A percentile compares a stretch with the other conserved stretches of the same genome.
phyloP scores from a whole-genome alignment of 2,329 filamentous ascomycete species.

The Penicillium thymicola region DNA sequence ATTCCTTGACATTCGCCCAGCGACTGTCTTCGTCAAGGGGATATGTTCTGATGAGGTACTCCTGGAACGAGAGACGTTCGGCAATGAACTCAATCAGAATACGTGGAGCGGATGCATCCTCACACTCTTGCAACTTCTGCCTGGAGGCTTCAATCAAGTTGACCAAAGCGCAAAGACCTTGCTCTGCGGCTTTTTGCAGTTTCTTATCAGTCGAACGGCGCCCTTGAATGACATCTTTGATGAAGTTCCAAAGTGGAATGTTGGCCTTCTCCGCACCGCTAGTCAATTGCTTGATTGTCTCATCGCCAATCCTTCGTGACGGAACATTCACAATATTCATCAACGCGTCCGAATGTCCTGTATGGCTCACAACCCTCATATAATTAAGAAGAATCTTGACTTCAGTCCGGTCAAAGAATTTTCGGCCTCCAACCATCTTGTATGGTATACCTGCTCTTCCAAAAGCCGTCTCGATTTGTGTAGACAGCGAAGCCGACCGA shows the following conservation, averaged over 20 bases:
- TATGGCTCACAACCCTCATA: constrained; percentile 77
- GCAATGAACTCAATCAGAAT: constrained; percentile 57
- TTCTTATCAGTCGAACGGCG: constrained; percentile 51
- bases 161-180: constrained; percentile 58
- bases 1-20: constrained; percentile 86
- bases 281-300: constrained; percentile 68
- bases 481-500: constrained; percentile 76
- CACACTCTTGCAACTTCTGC: constrained; percentile 52
- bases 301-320: constrained; percentile 73
- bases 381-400: constrained; percentile 88
- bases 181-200: constrained; percentile 53
- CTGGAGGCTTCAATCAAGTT: constrained; percentile 57
- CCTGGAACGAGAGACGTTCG: constrained; percentile 66
- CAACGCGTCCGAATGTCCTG: constrained; percentile 82
- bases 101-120: constrained; percentile 38
- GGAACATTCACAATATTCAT: constrained; percentile 82
- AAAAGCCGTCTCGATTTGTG: constrained; percentile 79
- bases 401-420: constrained; percentile 89
- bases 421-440: constrained; percentile 84
- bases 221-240: constrained; percentile 59
- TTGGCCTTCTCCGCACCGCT: constrained; percentile 71
- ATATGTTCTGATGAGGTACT: constrained; percentile 69
- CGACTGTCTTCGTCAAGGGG: constrained; percentile 71
- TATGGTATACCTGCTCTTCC: constrained; percentile 81
- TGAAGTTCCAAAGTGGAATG: constrained; percentile 71